Conservation (phyloP, 305 asterid species). For the Fraxinus ornus region DNA sequence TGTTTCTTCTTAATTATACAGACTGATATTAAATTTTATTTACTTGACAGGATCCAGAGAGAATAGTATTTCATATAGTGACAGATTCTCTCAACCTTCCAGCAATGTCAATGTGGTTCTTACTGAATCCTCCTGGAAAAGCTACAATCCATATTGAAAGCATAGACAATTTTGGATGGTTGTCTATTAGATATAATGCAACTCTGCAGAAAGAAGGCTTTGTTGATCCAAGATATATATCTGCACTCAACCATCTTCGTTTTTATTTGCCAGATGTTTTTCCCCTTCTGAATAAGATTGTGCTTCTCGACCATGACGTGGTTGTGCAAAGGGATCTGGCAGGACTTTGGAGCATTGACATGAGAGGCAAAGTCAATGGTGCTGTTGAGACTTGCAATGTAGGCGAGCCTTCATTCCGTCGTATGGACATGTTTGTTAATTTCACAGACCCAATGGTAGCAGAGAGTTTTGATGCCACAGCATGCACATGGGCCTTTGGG, state of each 20-base stretch:
- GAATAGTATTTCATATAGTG: constrained; percentile 69
- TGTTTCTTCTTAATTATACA: constrained; percentile 6
- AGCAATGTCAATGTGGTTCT: constrained; percentile 88
- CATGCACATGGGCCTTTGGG: constrained; percentile 95
- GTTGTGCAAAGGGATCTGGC: constrained; percentile 77
- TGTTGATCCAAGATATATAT: constrained; percentile 58
- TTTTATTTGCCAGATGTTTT: constrained; percentile 80
- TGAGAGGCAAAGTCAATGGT: constrained; percentile 78
- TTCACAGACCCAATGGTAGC: constrained; percentile 26
- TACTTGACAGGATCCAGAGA: constrained; percentile 59
- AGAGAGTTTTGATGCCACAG: constrained; percentile 38
- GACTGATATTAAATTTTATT: constrained; percentile 11
- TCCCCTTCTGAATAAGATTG: constrained; percentile 61
- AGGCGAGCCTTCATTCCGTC: constrained; percentile 24
- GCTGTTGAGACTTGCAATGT: constrained; percentile 75
- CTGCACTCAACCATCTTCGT: constrained; percentile 74
- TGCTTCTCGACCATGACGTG: constrained; percentile 86
- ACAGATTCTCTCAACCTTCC: constrained; percentile 73
- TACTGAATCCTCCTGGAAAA: constrained; percentile 67
- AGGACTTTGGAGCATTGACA: constrained; percentile 60
- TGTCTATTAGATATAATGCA: constrained; percentile 47
- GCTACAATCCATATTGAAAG: constrained; percentile 71
- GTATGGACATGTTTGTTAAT: neutral
- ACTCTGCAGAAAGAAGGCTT: constrained; percentile 53
- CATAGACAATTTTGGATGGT: constrained; percentile 54